Percentiles rank a stretch among this genome's conserved stretches.
Evolutionary conservation across 495 filamentous ascomycete genomes (phyloP).

Genomic region (Aspergillus wentii): DNA sequence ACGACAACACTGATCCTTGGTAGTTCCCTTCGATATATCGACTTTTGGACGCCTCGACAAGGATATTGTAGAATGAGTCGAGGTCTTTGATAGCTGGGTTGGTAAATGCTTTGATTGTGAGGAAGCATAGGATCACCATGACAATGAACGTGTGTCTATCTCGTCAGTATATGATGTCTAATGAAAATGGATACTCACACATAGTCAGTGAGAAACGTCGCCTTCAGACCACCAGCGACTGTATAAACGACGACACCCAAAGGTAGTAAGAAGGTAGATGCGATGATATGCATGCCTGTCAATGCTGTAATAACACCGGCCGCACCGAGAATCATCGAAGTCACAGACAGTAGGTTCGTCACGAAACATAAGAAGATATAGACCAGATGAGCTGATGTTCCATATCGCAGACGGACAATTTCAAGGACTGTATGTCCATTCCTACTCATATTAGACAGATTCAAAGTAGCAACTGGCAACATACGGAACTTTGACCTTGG

Average conservation of each 20-base stretch:
- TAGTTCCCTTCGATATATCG: conserved; percentile 43
- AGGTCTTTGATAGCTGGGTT: conserved; percentile 27
- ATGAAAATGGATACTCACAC: too few relatives aligned
- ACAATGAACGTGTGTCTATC: too few relatives aligned
- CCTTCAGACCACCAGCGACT: conserved; percentile 35
- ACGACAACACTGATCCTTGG: conserved; percentile 41
- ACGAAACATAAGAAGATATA: conserved; percentile 47
- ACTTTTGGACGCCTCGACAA: conserved; percentile 20
- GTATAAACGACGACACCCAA: conserved; percentile 40
- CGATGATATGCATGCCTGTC: conserved; percentile 36
- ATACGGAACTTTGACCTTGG: conserved; percentile 47
- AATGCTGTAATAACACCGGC: conserved; percentile 32
- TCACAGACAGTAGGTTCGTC: conserved; percentile 50
- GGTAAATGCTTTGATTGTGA: too few relatives aligned
- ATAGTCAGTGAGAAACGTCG: conserved; percentile 38
- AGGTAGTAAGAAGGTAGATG: conserved; percentile 41
- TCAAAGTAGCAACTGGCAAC: too few relatives aligned
- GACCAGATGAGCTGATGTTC: conserved; percentile 42
- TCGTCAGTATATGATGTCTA: too few relatives aligned
- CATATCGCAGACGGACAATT: conserved; percentile 50
- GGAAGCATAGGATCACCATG: too few relatives aligned
- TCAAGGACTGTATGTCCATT: conserved; percentile 53
- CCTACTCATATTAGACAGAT: too few relatives aligned
- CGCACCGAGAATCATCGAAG: conserved; percentile 35
- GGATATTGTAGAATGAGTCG: conserved; percentile 32